Conservation (phyloP, 768 basidiomycete species). For the Dictyophora rubrovolvata region DNA sequence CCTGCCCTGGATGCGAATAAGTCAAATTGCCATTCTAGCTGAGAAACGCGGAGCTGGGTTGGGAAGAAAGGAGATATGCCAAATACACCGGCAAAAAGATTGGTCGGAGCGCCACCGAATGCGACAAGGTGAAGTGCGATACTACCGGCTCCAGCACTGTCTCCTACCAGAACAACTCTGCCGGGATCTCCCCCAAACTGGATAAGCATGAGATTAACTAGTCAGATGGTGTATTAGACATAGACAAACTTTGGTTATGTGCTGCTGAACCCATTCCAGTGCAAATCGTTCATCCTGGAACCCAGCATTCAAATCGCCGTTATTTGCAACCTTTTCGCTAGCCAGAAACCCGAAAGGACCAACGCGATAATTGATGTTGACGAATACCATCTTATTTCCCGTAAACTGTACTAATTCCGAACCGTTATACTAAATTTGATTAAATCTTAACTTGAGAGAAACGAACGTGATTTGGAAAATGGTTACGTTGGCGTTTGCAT, state of each 20-base stretch:
- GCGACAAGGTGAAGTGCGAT: slow-evolving; percentile 12
- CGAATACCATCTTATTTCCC: not conserved
- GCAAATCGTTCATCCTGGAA: slow-evolving; percentile 33
- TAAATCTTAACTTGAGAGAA: slow-evolving; percentile 3
- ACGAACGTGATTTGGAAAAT: not conserved
- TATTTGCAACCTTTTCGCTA: not conserved
- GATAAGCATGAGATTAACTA: not conserved
- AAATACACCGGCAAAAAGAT: slow-evolving; percentile 8
- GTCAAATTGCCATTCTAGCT: slow-evolving; percentile 12
- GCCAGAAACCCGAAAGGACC: not conserved
- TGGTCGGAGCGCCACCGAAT: slow-evolving; percentile 3
- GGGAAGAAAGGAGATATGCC: slow-evolving; percentile 11
- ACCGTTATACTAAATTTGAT: slow-evolving; percentile 16
- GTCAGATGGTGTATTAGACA: not conserved
- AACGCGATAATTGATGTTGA: not conserved
- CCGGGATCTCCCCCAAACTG: slow-evolving; percentile 13
- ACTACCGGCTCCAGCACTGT: slow-evolving; percentile 11
- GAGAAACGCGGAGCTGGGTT: not conserved
- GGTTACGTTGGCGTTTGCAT: slow-evolving; percentile 9
- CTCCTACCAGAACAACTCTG: slow-evolving; percentile 11
- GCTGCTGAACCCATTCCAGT: slow-evolving; percentile 30
- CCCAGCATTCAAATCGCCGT: slow-evolving; percentile 16
- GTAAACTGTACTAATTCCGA: not conserved
- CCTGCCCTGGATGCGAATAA: slow-evolving; percentile 25
- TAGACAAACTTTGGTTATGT: slow-evolving; percentile 27